Evolutionary conservation across 2,329 filamentous ascomycete genomes (phyloP), one percentile per base, ranked within the genome.

Genomic region (Cladosporium sphaerospermum): DNA sequence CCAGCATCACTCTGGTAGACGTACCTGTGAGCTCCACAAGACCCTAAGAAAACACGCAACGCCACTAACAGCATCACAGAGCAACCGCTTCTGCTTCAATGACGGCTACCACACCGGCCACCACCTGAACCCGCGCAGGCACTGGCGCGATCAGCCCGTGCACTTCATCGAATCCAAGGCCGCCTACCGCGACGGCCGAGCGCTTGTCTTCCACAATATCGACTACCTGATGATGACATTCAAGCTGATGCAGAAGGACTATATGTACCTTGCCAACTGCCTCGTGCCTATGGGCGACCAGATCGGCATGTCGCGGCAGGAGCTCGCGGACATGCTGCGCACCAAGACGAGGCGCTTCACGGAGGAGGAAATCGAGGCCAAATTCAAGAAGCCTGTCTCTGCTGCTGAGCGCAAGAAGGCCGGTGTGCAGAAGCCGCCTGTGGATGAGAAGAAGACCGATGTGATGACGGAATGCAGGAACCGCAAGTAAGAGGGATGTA

Each of bases 91-190:
- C 69, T 91, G 85, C 72, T 90, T 85, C 77, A 90, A 91, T 61
- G 87, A 90, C 62, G 87, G 87, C 58, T 90, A 89, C 68, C 86
- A 90, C 69, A 90, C 86, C 6, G 88, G 85, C 14, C 88, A 90
- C 64, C 87, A 90, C 62, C 79, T 90, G 48, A 89, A 90, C 69
- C 87, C 86, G 0, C 77, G 81, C 28, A 81, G 88, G 1, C 88
- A 91, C 72, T 92, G 88, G 88, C 83, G 88, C 54, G 85, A 91
- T 16, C 88, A 91, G 61, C 88, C 88, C 0, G 75, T 82, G 10
- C 80, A 86, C 6, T 89, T 92, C 69, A 72, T 91, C 2, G 77
- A 83, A 60, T 79, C 82, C 43, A 89, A 89, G 69, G 71, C 79
- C 19, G 78, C 76, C 2, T 92, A 91, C 62, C 75, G 80, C 0